A percentile compares a stretch with the other conserved stretches of the same genome.
phyloP scores from a whole-genome alignment of 2,329 filamentous ascomycete species.

The Ascochyta viciae-villosae region DNA sequence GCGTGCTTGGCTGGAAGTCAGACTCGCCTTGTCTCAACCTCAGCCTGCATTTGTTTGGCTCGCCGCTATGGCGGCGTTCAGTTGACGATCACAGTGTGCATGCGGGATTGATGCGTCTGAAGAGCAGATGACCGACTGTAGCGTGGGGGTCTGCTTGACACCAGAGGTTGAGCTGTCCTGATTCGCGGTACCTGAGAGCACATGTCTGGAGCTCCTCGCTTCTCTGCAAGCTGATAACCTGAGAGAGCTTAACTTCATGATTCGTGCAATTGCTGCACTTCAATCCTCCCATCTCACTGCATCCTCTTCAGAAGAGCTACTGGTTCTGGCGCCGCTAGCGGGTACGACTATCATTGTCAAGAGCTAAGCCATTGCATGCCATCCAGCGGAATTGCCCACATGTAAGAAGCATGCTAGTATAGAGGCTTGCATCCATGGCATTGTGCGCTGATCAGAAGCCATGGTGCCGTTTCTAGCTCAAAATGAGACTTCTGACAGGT shows the following conservation, averaged over 20 bases:
- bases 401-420: too few species aligned
- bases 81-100: neutral
- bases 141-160: neutral
- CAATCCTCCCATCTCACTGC: neutral
- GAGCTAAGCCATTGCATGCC: neutral
- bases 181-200: neutral
- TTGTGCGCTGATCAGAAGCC: neutral
- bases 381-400: neutral
- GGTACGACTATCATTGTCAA: neutral
- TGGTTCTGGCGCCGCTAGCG: neutral
- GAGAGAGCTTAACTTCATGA: neutral
- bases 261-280: neutral
- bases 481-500: neutral
- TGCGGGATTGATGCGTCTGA: neutral
- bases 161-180: neutral
- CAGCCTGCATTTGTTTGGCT: conserved; percentile 11
- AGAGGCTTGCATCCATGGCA: too few species aligned
- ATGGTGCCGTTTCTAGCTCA: neutral
- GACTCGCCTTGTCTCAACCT: conserved; percentile 15
- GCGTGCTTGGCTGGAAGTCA: conserved; percentile 13
- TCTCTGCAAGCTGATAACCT: neutral
- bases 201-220: neutral
- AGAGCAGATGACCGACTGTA: neutral
- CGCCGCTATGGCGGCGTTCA: neutral
- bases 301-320: neutral